Base-by-base conservation (phyloP, 2,329 filamentous ascomycete species). In the Venturia oleaginea region DNA sequence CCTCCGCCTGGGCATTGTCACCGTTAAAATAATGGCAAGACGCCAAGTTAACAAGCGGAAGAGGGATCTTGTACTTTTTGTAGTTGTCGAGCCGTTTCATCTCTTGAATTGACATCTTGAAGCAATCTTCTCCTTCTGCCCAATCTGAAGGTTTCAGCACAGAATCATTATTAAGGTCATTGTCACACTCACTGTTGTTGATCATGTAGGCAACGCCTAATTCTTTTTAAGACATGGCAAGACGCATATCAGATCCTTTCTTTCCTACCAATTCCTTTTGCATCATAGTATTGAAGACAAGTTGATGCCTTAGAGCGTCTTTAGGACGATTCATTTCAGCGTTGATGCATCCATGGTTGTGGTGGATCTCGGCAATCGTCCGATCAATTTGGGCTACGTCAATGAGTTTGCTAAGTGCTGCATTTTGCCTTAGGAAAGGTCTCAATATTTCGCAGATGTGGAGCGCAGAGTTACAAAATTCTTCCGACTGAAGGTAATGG, bases 11-110 rank as follows among this genome's bases (percentile, higher is more conserved):
- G 43, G 61, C 61, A 42, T 64, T 40, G 27, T 64, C 42, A 19
- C 61, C 63, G 19, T 51, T 67, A n/a, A 71, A 40, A 69, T 68
- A 70, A 54, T 67, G 68, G 13, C 66, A 66, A 1, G 68, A 61
- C 1, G 68, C 69, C 5, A 71, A 63, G 30, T 71, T 71, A 2
- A 66, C 68, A 10, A 65, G 37, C 0, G 69, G 69, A 19, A 70
- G 46, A 34, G 68, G 67, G 1, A 67, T 37, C 32, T 62, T 22
- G 22, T 61, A 42, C 13, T 46, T 61, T 17, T 63, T 55, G 17
- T 66, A 69, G n/a, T 68, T 59, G 7, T 67, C 27, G 10, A 69
- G 38, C 17, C 46, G 27, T 34, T 64, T 54, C 65, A 66, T 66
- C 30, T 60, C 63, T 37, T 61, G 51, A 27, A 69, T 65, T 1